A percentile compares a stretch with the other conserved stretches of the same genome.
These are phyloP conservation scores for Jacaranda copaia DNA, from an alignment of 257 asterid species.

Conservation along the genomic window DNA sequence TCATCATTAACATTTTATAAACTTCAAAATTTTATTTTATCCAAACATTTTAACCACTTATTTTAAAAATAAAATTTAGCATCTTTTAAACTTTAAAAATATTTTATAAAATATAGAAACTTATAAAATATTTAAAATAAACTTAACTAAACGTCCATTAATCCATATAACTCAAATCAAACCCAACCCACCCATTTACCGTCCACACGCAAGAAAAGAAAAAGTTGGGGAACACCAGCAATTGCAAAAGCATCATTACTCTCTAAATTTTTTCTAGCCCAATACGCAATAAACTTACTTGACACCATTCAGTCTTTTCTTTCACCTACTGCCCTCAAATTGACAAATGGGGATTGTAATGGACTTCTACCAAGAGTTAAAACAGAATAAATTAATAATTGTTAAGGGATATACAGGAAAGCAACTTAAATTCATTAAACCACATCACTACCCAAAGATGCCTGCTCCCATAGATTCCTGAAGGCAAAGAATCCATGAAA, in stretches of 20 bases:
- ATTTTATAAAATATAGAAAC: no score
- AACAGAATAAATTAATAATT: conserved; percentile 35
- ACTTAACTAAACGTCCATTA: no score
- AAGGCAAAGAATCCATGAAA: conserved; percentile 33
- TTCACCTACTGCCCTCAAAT: conserved; percentile 28
- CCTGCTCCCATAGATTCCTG: conserved; percentile 25
- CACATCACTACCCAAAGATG: conserved; percentile 60
- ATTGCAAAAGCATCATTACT: no score
- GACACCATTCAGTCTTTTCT: conserved; percentile 30
- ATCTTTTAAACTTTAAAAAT: no score
- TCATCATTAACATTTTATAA: no score
- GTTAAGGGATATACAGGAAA: conserved; percentile 43
- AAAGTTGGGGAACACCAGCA: background rate
- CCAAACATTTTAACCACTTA: no score
- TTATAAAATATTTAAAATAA: no score
- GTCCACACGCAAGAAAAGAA: background rate
- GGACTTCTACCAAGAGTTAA: conserved; percentile 32
- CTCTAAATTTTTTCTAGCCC: background rate
- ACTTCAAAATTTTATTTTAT: no score
- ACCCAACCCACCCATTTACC: no score
- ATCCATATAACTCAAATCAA: no score
- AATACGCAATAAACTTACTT: conserved; percentile 18
- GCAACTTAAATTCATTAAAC: conserved; percentile 52
- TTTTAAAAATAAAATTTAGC: no score
- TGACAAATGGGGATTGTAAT: conserved; percentile 8